Evolutionary conservation across 2,329 filamentous ascomycete species (phyloP).

Genomic region (Chrysoporthe cubensis): DNA sequence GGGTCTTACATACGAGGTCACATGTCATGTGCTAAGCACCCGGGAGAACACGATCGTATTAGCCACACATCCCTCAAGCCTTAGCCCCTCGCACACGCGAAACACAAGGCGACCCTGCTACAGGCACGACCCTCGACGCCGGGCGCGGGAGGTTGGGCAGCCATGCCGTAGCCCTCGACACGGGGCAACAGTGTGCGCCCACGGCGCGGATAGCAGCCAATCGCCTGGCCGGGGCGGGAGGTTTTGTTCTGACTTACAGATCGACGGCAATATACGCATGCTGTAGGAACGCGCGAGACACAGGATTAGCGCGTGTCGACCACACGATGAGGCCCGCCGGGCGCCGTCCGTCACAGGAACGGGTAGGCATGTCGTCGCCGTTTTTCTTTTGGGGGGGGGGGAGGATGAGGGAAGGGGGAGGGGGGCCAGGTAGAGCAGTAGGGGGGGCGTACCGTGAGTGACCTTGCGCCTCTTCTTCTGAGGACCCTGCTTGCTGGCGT

Average conservation of each 20-base stretch:
- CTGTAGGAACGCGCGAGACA: constrained; percentile 57
- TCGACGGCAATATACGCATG: constrained; percentile 87
- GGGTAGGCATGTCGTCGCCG: no score
- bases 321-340: constrained; percentile 32
- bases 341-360: constrained; percentile 20
- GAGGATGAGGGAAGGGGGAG: constrained; percentile 21
- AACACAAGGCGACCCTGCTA: constrained; percentile 9
- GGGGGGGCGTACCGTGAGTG: constrained; percentile 73
- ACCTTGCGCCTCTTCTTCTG: constrained; percentile 88
- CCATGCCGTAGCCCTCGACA: constrained; percentile 28
- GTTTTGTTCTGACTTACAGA: constrained; percentile 69
- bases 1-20: constrained; percentile 73
- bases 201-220: constrained; percentile 27
- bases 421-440: neutral
- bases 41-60: constrained; percentile 47
- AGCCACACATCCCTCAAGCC: constrained; percentile 42
- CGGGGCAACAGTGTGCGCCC: constrained; percentile 30
- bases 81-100: neutral
- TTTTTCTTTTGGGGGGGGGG: no score
- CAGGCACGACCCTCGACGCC: constrained; percentile 19
- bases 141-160: constrained; percentile 6
- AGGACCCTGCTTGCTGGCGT: constrained; percentile 48
- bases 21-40: constrained; percentile 82
- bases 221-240: constrained; percentile 28
- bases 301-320: constrained; percentile 32